Base-by-base conservation (phyloP, 768 basidiomycete genomes). In the Auriscalpium microsporum region DNA sequence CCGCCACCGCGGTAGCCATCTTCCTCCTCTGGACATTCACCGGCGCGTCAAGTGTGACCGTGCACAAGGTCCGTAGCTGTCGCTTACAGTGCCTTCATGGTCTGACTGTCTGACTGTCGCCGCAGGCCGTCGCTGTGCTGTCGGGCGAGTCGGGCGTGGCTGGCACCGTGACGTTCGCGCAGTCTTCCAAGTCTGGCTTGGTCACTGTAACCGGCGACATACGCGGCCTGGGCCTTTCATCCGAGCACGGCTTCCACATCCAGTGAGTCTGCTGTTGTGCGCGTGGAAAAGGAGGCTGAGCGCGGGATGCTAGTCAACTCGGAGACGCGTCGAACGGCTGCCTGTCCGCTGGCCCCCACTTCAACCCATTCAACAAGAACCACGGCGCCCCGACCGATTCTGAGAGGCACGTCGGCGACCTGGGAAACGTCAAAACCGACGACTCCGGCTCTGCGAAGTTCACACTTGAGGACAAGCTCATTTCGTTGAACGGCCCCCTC, bases 241-340 rank as follows among this genome's bases (percentile, higher is more conserved):
- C 83, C 5, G 65, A 73, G 56, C 78, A 83, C 37, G 90, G 90
- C 6, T 88, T 91, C 73, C 90, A 92, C 69, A 72, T 93, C 55
- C 90, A 93, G 87, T 88, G 60, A 55, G 84, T 73, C 10, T 4
- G 16, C 7, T 52, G 8, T 38, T 6, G 33, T 21, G 11, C 52
- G 21, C 13, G 17, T 10, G 37, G 46, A 8, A 7, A 38, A 14
- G 2, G 38, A 17, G 33, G 34, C 28, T 10, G 9, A 16, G 3
- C 17, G 51, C 3, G 10, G 7, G 36, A 63, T n/a, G 38, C 3
- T 65, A 74, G 72, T 64, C 68, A 73, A 52, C 72, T 74, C 45
- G 89, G 90, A 33, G 86, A 92, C 69, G 67, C 83, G 58, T 78
- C 75, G 23, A 66, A 71, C n/a, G 87, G 84, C 1, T 89, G 87